Evolutionary conservation across 2,329 filamentous ascomycete genomes (phyloP).

Genomic region (Talaromyces sp.): DNA sequence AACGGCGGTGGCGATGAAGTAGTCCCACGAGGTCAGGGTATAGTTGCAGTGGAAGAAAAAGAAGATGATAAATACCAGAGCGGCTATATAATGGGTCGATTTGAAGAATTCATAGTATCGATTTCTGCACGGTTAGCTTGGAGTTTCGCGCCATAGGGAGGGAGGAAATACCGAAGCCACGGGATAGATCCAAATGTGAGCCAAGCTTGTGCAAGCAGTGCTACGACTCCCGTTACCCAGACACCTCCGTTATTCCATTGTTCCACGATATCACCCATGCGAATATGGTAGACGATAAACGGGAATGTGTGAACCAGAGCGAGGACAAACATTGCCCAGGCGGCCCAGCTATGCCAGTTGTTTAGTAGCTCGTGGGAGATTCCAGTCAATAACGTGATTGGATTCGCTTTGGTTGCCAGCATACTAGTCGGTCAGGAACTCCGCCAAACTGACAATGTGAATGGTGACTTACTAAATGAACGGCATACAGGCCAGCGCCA

Average conservation of each 20-base stretch:
- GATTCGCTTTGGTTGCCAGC: conserved; percentile 50
- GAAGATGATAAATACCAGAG: conserved; percentile 52
- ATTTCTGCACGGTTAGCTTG: conserved; percentile 33
- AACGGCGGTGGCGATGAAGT: conserved; percentile 54
- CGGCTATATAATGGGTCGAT: conserved; percentile 49
- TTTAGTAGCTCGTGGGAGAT: conserved; percentile 51
- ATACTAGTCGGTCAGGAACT: conserved; percentile 24
- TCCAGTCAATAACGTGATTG: conserved; percentile 50
- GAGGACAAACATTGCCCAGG: conserved; percentile 51
- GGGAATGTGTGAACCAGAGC: conserved; percentile 55
- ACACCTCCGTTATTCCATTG: conserved; percentile 41
- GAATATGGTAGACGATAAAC: conserved; percentile 50
- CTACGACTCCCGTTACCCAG: conserved; percentile 54
- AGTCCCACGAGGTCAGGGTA: conserved; percentile 54
- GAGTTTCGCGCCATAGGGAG: not conserved
- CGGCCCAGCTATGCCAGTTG: conserved; percentile 44
- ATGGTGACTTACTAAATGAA: conserved; percentile 38
- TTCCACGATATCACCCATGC: conserved; percentile 43
- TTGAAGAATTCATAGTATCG: conserved; percentile 60
- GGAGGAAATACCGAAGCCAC: conserved; percentile 21
- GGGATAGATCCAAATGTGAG: conserved; percentile 44
- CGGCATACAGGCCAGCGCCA: conserved; percentile 47
- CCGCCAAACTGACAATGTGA: not conserved
- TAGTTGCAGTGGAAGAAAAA: conserved; percentile 59
- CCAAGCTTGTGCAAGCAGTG: conserved; percentile 50